These are phyloP conservation scores for Akanthomyces lecanii DNA, from an alignment of 2,329 filamentous ascomycete species.

Conservation along the genomic window DNA sequence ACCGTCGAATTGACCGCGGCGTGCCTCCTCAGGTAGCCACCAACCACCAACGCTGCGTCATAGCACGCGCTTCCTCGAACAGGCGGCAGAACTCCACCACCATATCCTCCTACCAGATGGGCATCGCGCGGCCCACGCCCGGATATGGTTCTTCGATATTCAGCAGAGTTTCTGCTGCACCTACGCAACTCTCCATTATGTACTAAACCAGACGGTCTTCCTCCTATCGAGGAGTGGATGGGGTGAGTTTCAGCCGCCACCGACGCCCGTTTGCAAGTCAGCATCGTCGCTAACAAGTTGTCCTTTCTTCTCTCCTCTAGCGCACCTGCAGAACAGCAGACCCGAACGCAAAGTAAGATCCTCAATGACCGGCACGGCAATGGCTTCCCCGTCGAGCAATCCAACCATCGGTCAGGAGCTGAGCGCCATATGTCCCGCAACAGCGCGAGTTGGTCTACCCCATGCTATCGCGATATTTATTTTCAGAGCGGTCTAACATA, in stretches of 20 bases:
- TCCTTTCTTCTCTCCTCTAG: slow-evolving; percentile 28
- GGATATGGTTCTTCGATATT: slow-evolving; percentile 62
- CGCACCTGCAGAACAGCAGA: slow-evolving; percentile 41
- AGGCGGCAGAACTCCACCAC: background rate
- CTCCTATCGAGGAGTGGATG: slow-evolving; percentile 93
- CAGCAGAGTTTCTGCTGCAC: slow-evolving; percentile 68
- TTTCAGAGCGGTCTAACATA: background rate
- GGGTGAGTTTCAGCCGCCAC: slow-evolving; percentile 54
- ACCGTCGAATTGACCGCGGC: background rate
- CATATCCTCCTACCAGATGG: slow-evolving; percentile 28
- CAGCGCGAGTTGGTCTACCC: slow-evolving; percentile 47
- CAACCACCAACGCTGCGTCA: slow-evolving; percentile 4
- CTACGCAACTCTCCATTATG: slow-evolving; percentile 81
- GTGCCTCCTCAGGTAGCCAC: background rate
- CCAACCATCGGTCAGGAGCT: slow-evolving; percentile 47
- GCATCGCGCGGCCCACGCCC: slow-evolving; percentile 31
- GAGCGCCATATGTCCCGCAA: slow-evolving; percentile 55
- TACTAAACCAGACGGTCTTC: slow-evolving; percentile 71
- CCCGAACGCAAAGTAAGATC: slow-evolving; percentile 42
- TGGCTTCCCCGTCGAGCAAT: slow-evolving; percentile 42
- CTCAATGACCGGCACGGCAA: slow-evolving; percentile 43
- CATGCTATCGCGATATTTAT: background rate
- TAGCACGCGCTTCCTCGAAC: slow-evolving; percentile 6
- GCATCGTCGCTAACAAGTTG: slow-evolving; percentile 2
- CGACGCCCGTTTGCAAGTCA: background rate